These are phyloP conservation scores for Tricholoma bakamatsutake DNA, from an alignment of 768 basidiomycete species.

Conservation along the genomic window DNA sequence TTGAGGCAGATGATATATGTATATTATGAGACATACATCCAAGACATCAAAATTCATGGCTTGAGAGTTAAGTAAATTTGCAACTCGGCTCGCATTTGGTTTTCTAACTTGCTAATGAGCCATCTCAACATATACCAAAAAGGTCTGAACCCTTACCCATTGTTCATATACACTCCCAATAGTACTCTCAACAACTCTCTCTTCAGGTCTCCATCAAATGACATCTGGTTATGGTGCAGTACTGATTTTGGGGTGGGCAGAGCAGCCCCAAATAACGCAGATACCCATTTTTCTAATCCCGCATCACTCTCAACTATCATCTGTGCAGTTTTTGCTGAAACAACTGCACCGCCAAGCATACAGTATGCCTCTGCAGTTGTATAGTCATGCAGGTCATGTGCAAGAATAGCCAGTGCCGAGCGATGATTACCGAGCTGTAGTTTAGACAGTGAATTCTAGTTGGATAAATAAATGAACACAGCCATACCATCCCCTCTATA, in stretches of 20 bases:
- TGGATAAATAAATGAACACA: slow-evolving; percentile 5
- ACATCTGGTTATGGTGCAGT: slow-evolving; percentile 21
- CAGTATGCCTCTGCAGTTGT: slow-evolving; percentile 85
- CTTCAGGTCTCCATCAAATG: slow-evolving; percentile 44
- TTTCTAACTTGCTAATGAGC: slow-evolving; percentile 31
- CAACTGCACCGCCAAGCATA: slow-evolving; percentile 67
- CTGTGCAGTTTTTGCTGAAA: slow-evolving; percentile 54
- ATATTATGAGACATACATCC: slow-evolving; percentile 49
- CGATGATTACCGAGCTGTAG: slow-evolving; percentile 49
- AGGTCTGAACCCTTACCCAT: slow-evolving; percentile 68
- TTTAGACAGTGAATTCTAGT: background rate
- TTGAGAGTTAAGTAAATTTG: slow-evolving; percentile 73
- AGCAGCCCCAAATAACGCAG: slow-evolving; percentile 33
- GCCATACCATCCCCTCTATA: slow-evolving; percentile 68
- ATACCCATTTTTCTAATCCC: slow-evolving; percentile 50
- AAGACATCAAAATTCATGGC: slow-evolving; percentile 70
- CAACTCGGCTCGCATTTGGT: slow-evolving; percentile 49
- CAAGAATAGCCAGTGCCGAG: slow-evolving; percentile 60
- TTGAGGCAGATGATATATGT: background rate
- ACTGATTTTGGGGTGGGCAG: slow-evolving; percentile 16
- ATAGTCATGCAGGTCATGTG: slow-evolving; percentile 64
- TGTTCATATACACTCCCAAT: slow-evolving; percentile 77
- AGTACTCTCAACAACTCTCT: slow-evolving; percentile 61
- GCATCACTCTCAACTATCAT: slow-evolving; percentile 39
- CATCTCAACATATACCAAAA: background rate